Percentiles rank a stretch among this genome's conserved stretches.
phyloP scores from a whole-genome alignment of 352 stramenopile genomes.

The Pythium volutum region DNA sequence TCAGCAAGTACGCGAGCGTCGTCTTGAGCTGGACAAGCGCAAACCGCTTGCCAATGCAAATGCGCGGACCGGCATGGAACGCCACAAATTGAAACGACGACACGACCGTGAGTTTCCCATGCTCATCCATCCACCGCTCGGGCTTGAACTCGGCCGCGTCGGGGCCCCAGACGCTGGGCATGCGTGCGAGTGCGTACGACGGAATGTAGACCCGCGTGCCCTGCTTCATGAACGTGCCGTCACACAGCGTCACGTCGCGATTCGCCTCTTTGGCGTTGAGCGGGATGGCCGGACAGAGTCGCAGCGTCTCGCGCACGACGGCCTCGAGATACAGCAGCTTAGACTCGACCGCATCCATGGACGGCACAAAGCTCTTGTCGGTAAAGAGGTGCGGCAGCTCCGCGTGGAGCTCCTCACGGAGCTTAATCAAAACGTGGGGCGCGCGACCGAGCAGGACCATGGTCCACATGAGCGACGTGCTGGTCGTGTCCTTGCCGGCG shows the following conservation, averaged over 20 bases:
- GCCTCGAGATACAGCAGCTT: conserved; percentile 23
- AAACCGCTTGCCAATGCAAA: conserved; percentile 41
- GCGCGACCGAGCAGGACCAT: conserved; percentile 69
- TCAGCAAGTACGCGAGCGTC: conserved; percentile 25
- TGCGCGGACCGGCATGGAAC: conserved; percentile 43
- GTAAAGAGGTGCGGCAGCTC: conserved; percentile 12
- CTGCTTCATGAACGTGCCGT: conserved; percentile 31
- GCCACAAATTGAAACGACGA: conserved; percentile 41
- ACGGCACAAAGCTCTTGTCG: conserved; percentile 5
- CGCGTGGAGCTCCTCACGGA: conserved; percentile 12
- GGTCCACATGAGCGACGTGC: conserved; percentile 59
- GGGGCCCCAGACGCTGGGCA: conserved; percentile 28
- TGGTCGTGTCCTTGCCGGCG: conserved; percentile 70
- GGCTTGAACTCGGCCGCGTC: conserved; percentile 37
- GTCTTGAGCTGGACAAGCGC: conserved; percentile 36
- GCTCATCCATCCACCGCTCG: conserved; percentile 28
- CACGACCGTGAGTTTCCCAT: conserved; percentile 11
- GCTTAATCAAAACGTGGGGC: conserved; percentile 30
- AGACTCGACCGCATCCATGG: conserved; percentile 11
- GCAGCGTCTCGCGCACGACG: conserved; percentile 34
- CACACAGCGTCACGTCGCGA: conserved; percentile 31
- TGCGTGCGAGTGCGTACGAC: conserved; percentile 32
- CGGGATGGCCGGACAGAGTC: conserved; percentile 33
- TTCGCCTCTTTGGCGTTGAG: conserved; percentile 33
- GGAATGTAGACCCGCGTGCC: conserved; percentile 31